Base-by-base conservation (phyloP, 2,329 filamentous ascomycete genomes). In the Teratosphaeria nubilosa region DNA sequence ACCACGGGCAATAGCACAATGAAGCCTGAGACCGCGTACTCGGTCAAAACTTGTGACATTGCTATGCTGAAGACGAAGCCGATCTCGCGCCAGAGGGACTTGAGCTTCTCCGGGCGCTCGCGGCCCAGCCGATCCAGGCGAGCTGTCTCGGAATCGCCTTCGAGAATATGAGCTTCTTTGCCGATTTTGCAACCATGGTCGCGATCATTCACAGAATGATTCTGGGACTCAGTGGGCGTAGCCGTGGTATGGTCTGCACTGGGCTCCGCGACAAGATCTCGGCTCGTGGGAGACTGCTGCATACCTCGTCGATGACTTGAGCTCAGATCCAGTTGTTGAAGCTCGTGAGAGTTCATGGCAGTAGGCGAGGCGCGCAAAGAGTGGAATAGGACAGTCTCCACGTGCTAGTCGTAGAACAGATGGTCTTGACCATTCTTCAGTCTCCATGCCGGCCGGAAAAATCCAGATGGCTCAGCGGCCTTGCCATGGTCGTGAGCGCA, bases 1-100 rank as follows among this genome's bases (percentile, higher is more conserved):
- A 94, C 71, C 0, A 82, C 82, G 0, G 89, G 88, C 0, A 91
- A 72, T 27, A 92, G 73, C 59, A 85, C 75, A 59, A 79, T 83
- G 66, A 91, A 94, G 32, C 90, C 90, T 53, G 85, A 87, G 55
- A 92, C 81, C 68, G 86, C 87, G 72, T 86, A 91, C 74, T 91
- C 88, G 78, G 65, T 66, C 25, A 70, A 57, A 3, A 65, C 32
- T 53, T 70, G 68, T 4, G 68, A 68, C 61, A 70, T 69, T 41
- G 65, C 63, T 13, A 72, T 63, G 0, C 82, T 82, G 63, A 82
- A 80, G 66, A 84, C 80, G 66, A 88, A 88, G 24, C 79, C 78
- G 4, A 83, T 60, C 66, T 88, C 86, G n/a, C 79, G 71, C 72
- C 77, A 77, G 53, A 74, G 68, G 1, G 76, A 78, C 10, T 70